Base-by-base conservation (phyloP, 1,284 basidiomycete genomes). In the Heterobasidion annosum region DNA sequence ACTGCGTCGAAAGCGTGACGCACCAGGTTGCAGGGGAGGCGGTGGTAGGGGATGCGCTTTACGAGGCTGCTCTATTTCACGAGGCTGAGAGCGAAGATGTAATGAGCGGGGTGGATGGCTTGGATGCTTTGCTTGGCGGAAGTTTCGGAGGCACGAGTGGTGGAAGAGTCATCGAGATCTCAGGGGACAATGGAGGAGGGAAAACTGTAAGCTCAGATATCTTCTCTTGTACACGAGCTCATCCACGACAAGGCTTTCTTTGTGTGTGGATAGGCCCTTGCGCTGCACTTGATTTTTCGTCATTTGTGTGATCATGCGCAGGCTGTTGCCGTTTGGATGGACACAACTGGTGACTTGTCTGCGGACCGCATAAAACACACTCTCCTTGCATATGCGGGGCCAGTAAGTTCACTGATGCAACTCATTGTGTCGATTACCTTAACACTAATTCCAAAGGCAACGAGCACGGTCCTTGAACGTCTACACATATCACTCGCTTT, bases 341-440 rank as follows among this genome's bases (percentile, higher is more conserved):
- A 91, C 61, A 83, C 82, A 8, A 75, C 73, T 0, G 84, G 85
- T 2, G 81, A 81, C 54, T 85, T 90, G 64, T 77, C 82, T 35
- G 69, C 71, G 0, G 77, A 81, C 16, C 70, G 72, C 48, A 73
- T 79, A 1, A 58, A 65, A n/a, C 62, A 81, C 18, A 44, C 52
- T 34, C 57, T 79, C 6, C 61, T 63, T 44, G 62, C 61, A n/a
- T 63, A 70, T 42, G 58, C 57, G 19, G 65, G 60, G 34, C 61
- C 72, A 66, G 79, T 79, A 52, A 54, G 57, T 53, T 25, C 19
- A 5, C 34, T 42, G 25, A 47, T 18, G 2, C 7, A 3, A 9
- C 10, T 25, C 12, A 34, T 35, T 16, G 42, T 46, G 33, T 45
- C 43, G 40, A 1, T 42, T 56, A 33, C n/a, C 50, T 44, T 10